A percentile compares a stretch with the other conserved stretches of the same genome.
These are phyloP conservation scores for Monilinia aucupariae DNA, from an alignment of 2,329 filamentous ascomycete species.

Conservation along the genomic window DNA sequence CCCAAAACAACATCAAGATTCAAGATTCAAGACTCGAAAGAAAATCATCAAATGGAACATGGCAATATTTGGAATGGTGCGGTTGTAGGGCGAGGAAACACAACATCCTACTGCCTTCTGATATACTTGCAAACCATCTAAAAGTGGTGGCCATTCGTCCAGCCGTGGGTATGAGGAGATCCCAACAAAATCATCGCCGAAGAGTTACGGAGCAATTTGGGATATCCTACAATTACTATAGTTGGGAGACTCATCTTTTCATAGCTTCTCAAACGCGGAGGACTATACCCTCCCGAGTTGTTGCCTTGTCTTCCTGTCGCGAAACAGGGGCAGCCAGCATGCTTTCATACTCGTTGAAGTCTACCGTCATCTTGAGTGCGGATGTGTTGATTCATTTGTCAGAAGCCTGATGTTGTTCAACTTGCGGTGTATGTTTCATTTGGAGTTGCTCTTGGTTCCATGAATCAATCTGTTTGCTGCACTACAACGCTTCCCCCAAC, in stretches of 20 bases:
- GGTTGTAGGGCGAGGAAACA: neutral
- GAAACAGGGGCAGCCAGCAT: neutral
- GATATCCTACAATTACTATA: neutral
- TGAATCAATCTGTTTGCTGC: too few relatives aligned
- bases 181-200: neutral
- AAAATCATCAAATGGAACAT: neutral
- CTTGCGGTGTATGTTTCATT: neutral
- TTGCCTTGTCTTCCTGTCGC: neutral
- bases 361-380: neutral
- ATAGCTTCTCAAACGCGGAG: too few relatives aligned
- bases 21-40: neutral
- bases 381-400: neutral
- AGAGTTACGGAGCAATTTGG: neutral
- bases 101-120: neutral
- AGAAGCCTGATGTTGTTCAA: neutral
- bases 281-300: neutral
- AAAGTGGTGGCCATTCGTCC: neutral
- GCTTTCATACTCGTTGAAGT: neutral
- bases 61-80: neutral
- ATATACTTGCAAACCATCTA: neutral
- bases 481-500: neutral
- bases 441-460: too few relatives aligned
- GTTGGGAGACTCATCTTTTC: neutral
- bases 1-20: too few relatives aligned
- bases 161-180: neutral